These are phyloP conservation scores for Thymus mandschuricus DNA, from an alignment of 257 asterid genomes.

Conservation along the genomic window DNA sequence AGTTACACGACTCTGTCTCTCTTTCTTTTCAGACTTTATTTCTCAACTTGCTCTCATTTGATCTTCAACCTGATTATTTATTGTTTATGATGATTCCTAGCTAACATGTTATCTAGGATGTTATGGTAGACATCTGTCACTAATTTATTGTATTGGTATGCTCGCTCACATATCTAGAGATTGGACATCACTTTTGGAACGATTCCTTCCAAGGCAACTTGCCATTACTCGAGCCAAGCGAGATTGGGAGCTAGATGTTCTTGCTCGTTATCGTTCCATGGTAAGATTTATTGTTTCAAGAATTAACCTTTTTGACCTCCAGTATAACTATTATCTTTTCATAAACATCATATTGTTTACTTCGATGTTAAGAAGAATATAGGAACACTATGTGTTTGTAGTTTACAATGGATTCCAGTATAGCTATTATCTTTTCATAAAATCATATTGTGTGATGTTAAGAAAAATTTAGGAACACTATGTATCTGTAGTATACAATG, in stretches of 20 bases:
- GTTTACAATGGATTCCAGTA: not conserved
- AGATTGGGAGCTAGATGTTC: conserved; percentile 95
- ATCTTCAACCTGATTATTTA: conserved; percentile 14
- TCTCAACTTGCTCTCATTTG: conserved; percentile 23
- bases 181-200: conserved; percentile 93
- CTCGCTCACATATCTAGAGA: conserved; percentile 53
- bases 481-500: not conserved
- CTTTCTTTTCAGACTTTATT: not conserved
- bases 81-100: conserved; percentile 3
- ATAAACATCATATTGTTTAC: conserved; percentile 20
- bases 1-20: conserved; percentile 44
- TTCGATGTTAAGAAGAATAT: not conserved
- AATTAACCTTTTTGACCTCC: not conserved
- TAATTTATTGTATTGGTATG: conserved; percentile 17
- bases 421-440: not conserved
- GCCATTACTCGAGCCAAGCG: conserved; percentile 92
- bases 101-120: conserved; percentile 27
- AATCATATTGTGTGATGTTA: no score
- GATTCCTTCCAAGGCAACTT: conserved; percentile 87
- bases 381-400: not conserved
- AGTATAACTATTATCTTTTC: not conserved
- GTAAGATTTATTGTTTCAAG: conserved; percentile 45
- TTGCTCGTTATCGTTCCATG: conserved; percentile 87
- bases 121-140: not conserved
- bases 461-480: not conserved